Percentiles rank a stretch among this genome's conserved stretches.
phyloP scores from a whole-genome alignment of 2,329 filamentous ascomycete genomes.

The Xylaria hypoxylon region DNA sequence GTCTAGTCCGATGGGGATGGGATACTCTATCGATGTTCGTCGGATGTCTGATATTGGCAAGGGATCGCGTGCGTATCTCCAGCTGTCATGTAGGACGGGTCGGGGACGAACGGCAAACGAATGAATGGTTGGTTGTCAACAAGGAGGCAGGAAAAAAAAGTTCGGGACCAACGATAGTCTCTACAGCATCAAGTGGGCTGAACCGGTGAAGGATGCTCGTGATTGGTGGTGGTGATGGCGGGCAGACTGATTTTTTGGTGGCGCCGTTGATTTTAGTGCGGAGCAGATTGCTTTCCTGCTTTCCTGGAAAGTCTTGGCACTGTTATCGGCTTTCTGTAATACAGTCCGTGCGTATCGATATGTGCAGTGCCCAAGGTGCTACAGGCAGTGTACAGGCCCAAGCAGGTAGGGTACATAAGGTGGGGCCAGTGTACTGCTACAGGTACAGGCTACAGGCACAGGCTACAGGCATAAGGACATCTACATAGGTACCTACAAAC shows the following conservation, averaged over 20 bases:
- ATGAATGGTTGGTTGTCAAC: neutral
- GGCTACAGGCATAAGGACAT: too few relatives aligned
- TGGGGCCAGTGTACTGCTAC: too few relatives aligned
- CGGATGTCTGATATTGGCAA: conserved; percentile 15
- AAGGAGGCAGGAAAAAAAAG: conserved; percentile 41
- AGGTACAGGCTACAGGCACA: too few relatives aligned
- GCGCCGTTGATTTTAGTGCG: conserved; percentile 42
- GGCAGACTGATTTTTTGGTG: conserved; percentile 39
- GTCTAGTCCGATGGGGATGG: neutral
- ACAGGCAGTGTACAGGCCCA: too few relatives aligned
- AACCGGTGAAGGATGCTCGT: conserved; percentile 21
- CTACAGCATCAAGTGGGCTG: conserved; percentile 26
- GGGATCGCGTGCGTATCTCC: neutral
- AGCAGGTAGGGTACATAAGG: neutral
- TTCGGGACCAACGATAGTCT: conserved; percentile 31
- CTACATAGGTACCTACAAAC: too few relatives aligned
- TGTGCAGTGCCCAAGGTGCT: too few relatives aligned
- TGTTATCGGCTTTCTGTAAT: conserved; percentile 25
- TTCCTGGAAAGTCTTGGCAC: conserved; percentile 39
- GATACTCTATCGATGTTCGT: neutral
- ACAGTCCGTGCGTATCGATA: conserved; percentile 1
- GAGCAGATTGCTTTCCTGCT: conserved; percentile 42
- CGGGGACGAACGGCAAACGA: neutral
- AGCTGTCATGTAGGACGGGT: neutral
- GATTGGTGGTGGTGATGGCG: conserved; percentile 32